Conservation (phyloP, 2,329 filamentous ascomycete genomes). For the Venturia nashicola region DNA sequence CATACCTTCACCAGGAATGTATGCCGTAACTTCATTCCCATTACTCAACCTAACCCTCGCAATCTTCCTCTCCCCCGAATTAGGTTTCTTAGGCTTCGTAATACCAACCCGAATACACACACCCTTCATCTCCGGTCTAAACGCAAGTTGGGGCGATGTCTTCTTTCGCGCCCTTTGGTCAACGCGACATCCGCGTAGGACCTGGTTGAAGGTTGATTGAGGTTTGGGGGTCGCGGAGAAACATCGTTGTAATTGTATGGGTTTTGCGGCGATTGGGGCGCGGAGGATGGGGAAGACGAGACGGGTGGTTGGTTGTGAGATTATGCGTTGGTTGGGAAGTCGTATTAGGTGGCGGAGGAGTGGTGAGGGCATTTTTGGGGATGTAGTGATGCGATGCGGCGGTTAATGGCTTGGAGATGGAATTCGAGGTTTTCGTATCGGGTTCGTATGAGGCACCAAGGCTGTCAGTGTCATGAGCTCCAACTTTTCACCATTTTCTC, state of each 20-base stretch:
- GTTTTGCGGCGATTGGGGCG: neutral
- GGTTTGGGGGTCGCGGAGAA: constrained; percentile 26
- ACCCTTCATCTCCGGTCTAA: constrained; percentile 78
- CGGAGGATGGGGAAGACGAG: neutral
- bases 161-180: constrained; percentile 72
- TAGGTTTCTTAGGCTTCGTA: constrained; percentile 95
- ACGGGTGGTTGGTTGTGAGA: neutral
- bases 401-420: neutral
- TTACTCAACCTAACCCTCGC: constrained; percentile 81
- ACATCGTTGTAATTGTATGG: neutral
- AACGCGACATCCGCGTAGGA: constrained; percentile 58
- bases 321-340: neutral
- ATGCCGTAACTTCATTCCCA: constrained; percentile 78
- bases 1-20: constrained; percentile 84
- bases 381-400: neutral
- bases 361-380: neutral
- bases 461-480: neutral
- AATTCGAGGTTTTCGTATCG: neutral
- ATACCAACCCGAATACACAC: constrained; percentile 92
- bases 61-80: constrained; percentile 93
- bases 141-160: constrained; percentile 70
- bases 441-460: neutral
- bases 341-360: constrained; percentile 4
- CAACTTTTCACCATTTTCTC: too few relatives aligned
- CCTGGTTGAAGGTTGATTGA: constrained; percentile 38